Conservation (phyloP, 2,329 filamentous ascomycete species). For the Endothia cerciana region DNA sequence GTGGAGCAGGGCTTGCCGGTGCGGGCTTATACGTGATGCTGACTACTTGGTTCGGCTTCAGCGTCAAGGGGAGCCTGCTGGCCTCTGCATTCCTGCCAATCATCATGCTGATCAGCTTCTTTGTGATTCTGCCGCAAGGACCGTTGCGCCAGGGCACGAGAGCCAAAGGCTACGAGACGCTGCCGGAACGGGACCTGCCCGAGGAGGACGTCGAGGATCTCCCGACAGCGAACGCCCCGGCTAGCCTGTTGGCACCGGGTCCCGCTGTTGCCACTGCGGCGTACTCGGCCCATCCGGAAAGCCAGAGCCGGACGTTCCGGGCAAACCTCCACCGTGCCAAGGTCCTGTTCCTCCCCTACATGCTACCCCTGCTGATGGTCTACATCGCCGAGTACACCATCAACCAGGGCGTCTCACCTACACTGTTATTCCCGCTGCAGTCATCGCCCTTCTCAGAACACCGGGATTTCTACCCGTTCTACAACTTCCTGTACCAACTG, state of each 20-base stretch:
- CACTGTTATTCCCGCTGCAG: conserved; percentile 80
- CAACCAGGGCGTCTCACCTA: conserved; percentile 92
- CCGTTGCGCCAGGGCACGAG: conserved; percentile 57
- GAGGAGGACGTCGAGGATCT: conserved; percentile 41
- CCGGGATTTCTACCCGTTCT: conserved; percentile 91
- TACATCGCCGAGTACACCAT: conserved; percentile 98
- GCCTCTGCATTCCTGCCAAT: conserved; percentile 78
- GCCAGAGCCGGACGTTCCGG: conserved; percentile 42
- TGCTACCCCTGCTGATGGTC: conserved; percentile 89
- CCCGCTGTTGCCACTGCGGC: conserved; percentile 46
- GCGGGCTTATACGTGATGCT: conserved; percentile 86
- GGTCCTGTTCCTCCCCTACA: conserved; percentile 75
- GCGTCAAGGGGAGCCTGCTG: conserved; percentile 74
- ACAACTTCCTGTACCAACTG: conserved; percentile 91
- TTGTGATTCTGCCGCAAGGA: conserved; percentile 72
- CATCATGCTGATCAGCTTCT: conserved; percentile 87
- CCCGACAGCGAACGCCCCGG: conserved; percentile 46
- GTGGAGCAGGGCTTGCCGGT: conserved; percentile 83
- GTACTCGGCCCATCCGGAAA: conserved; percentile 40
- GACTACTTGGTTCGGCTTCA: conserved; percentile 78
- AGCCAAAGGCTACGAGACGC: conserved; percentile 57
- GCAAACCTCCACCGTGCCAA: conserved; percentile 68
- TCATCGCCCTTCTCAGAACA: conserved; percentile 78
- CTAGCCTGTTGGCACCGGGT: conserved; percentile 53
- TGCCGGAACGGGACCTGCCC: conserved; percentile 48